Evolutionary conservation across 345 rosid genomes (phyloP).

Genomic region (Salix koriyanagi): DNA sequence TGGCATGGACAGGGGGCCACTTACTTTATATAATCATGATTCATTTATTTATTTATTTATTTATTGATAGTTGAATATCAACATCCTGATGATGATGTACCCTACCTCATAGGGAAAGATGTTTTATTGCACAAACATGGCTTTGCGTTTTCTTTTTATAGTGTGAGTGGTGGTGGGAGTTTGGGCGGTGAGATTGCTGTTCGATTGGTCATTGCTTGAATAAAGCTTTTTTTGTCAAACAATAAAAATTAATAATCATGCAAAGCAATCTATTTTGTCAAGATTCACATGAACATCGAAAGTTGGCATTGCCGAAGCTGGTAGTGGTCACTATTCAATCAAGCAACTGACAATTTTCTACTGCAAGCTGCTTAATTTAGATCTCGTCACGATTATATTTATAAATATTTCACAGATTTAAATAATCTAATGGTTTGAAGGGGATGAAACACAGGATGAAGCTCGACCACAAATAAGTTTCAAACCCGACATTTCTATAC

Average conservation of each 20-base stretch:
- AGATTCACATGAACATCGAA: background rate
- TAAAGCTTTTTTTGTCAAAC: background rate
- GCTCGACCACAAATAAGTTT: no score
- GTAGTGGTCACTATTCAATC: background rate
- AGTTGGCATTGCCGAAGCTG: background rate
- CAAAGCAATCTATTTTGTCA: background rate
- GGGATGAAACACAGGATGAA: no score
- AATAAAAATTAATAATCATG: background rate
- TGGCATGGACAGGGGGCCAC: background rate
- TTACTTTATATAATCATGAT: background rate
- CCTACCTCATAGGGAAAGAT: background rate
- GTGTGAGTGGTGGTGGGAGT: slow-evolving; percentile 18
- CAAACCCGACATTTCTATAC: no score
- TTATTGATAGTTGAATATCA: background rate
- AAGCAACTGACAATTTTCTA: background rate
- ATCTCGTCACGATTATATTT: background rate
- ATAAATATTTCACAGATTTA: no score
- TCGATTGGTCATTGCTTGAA: background rate
- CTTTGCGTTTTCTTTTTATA: background rate
- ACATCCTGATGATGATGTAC: background rate
- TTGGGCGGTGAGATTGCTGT: slow-evolving; percentile 25
- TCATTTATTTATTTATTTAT: background rate
- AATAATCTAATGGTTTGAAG: no score
- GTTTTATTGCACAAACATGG: background rate
- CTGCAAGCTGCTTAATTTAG: background rate